Conservation (phyloP, 177 flowering plant species). For the Vitis hybrid region DNA sequence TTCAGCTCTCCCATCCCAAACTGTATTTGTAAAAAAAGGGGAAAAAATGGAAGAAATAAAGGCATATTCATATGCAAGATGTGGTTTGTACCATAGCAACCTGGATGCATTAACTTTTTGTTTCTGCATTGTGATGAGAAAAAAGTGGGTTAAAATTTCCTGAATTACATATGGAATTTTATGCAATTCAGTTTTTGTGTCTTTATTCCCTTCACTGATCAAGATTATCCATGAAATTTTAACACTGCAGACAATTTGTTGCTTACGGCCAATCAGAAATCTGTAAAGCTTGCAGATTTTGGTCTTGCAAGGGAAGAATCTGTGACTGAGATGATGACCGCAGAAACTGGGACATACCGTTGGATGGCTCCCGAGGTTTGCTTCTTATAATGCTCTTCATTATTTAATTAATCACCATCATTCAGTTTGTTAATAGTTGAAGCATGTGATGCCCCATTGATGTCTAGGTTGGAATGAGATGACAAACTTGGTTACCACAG, state of each 20-base stretch:
- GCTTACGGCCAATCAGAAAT: slow-evolving; percentile 81
- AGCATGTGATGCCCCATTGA: too few species aligned
- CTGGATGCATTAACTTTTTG: not conserved
- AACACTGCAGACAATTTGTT: slow-evolving; percentile 76
- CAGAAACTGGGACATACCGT: slow-evolving; percentile 97
- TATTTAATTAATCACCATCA: too few species aligned
- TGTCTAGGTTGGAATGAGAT: too few species aligned
- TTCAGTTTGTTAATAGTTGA: too few species aligned
- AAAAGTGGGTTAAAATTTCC: not conserved
- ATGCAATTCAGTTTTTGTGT: not conserved
- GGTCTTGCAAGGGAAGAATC: slow-evolving; percentile 98
- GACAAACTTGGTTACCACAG: too few species aligned
- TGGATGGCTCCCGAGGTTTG: slow-evolving; percentile 99
- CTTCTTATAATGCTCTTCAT: not conserved
- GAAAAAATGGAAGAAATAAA: not conserved
- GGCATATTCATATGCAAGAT: not conserved
- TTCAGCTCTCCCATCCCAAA: too few species aligned
- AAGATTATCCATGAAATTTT: not conserved
- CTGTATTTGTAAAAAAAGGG: too few species aligned
- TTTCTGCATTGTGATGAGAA: not conserved
- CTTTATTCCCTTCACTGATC: not conserved
- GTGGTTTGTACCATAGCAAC: not conserved
- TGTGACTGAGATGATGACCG: slow-evolving; percentile 99
- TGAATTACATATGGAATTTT: not conserved
- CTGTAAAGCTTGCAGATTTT: slow-evolving; percentile 94